Percentiles rank a stretch among this genome's conserved stretches.
Conservation (phyloP, 768 basidiomycete species). For the Podaxis sp. region DNA sequence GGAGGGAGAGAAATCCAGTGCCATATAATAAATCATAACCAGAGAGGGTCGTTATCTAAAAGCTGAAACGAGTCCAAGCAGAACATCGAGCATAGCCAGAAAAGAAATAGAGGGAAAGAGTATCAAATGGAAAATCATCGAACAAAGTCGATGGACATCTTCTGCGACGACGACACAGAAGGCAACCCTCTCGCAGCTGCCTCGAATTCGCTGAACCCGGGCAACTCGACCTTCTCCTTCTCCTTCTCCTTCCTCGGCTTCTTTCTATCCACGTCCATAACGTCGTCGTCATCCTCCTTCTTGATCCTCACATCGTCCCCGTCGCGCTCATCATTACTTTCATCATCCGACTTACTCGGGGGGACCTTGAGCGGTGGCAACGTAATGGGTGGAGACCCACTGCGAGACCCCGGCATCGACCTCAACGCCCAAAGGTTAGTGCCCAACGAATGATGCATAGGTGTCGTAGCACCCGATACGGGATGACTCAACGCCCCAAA, state of each 20-base stretch:
- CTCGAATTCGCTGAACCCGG: constrained; percentile 64
- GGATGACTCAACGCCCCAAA: constrained; percentile 21
- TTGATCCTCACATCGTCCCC: constrained; percentile 16
- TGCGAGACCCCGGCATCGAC: constrained; percentile 58
- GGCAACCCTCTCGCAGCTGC: constrained; percentile 40
- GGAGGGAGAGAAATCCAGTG: constrained; percentile 1
- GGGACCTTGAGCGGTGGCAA: constrained; percentile 64
- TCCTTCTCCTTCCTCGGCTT: constrained; percentile 18
- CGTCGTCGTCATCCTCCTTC: constrained; percentile 13
- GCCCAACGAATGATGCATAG: constrained; percentile 20
- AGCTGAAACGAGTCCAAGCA: not conserved
- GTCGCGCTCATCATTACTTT: constrained; percentile 17
- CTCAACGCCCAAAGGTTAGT: constrained; percentile 17
- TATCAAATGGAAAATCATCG: constrained; percentile 7
- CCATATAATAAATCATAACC: not conserved
- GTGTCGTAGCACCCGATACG: constrained; percentile 18
- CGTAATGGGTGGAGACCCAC: constrained; percentile 70
- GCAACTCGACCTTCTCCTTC: constrained; percentile 51
- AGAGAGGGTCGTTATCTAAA: constrained; percentile 6
- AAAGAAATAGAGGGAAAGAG: not conserved
- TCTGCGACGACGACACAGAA: constrained; percentile 17
- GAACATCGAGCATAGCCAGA: not conserved
- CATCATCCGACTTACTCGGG: constrained; percentile 20
- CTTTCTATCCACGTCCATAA: constrained; percentile 17
- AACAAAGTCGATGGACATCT: constrained; percentile 23